Percentiles rank a stretch among this genome's conserved stretches.
Conservation (phyloP, 805 yeast genomes). For the Vanderwaltozyma verrucispora region DNA sequence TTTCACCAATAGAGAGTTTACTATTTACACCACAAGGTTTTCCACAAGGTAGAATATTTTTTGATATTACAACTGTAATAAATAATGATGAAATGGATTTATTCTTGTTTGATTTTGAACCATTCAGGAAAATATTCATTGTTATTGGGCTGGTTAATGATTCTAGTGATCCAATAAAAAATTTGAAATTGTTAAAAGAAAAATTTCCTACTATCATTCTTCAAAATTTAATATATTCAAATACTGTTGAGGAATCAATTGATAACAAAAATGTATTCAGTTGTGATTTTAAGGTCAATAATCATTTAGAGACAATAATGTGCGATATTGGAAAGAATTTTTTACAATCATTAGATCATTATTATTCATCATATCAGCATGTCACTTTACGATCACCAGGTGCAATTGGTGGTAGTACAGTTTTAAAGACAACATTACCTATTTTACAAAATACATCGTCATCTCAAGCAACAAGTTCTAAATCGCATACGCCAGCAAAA, state of each 20-base stretch:
- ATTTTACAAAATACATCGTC: conserved; percentile 6
- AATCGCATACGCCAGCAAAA: conserved; percentile 6
- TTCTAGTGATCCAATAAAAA: conserved; percentile 14
- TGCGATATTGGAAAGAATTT: conserved; percentile 65
- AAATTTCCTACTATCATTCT: conserved; percentile 25
- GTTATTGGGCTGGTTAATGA: conserved; percentile 39
- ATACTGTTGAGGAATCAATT: neutral
- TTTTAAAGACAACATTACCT: conserved; percentile 29
- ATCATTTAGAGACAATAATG: conserved; percentile 47
- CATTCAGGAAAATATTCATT: conserved; percentile 67
- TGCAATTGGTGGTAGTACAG: conserved; percentile 42
- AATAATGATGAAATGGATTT: conserved; percentile 44
- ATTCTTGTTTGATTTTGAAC: conserved; percentile 80
- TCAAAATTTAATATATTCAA: conserved; percentile 19
- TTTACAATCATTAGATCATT: conserved; percentile 51
- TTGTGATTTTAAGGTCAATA: conserved; percentile 3
- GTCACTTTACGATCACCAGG: conserved; percentile 81
- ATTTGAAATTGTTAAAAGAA: conserved; percentile 31
- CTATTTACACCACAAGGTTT: conserved; percentile 76
- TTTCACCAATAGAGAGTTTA: conserved; percentile 50
- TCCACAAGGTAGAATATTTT: conserved; percentile 67
- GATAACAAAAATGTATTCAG: conserved; percentile 5
- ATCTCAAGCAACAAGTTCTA: conserved; percentile 3
- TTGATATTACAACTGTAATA: conserved; percentile 37
- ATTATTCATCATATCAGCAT: conserved; percentile 65